Evolutionary conservation across 345 rosid genomes (phyloP).

Genomic region (Hibiscus tridactylites): DNA sequence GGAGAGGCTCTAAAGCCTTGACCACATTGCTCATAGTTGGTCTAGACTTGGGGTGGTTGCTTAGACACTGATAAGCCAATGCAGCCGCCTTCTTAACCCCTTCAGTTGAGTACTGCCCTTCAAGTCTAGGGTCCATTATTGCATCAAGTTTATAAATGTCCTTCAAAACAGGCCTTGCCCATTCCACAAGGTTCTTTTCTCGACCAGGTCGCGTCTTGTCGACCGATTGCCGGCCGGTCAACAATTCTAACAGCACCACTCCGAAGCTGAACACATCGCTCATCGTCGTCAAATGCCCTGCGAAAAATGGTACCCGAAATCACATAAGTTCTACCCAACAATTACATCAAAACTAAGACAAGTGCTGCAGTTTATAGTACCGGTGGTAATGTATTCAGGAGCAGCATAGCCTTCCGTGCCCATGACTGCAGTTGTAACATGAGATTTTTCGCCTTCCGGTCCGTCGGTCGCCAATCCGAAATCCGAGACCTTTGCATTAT

Average conservation of each 20-base stretch:
- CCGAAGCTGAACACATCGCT: conserved; percentile 69
- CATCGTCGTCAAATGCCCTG: conserved; percentile 55
- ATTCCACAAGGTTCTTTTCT: conserved; percentile 44
- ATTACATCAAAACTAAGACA: background rate
- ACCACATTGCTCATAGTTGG: conserved; percentile 47
- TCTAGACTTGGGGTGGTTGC: conserved; percentile 41
- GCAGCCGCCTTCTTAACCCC: conserved; percentile 44
- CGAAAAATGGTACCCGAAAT: background rate
- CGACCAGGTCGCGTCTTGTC: conserved; percentile 36
- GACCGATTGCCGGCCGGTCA: conserved; percentile 38
- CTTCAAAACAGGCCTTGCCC: conserved; percentile 55
- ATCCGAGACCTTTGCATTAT: conserved; percentile 59
- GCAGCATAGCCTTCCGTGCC: conserved; percentile 75
- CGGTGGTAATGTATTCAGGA: conserved; percentile 56
- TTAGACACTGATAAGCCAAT: conserved; percentile 50
- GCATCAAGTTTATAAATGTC: conserved; percentile 30
- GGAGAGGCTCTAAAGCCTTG: conserved; percentile 31
- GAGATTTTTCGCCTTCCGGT: conserved; percentile 42
- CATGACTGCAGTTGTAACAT: conserved; percentile 51
- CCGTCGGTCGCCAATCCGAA: conserved; percentile 68
- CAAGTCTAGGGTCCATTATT: conserved; percentile 56
- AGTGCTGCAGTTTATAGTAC: conserved; percentile 16
- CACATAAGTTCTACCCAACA: background rate
- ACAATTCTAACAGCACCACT: conserved; percentile 52
- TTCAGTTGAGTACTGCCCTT: conserved; percentile 43